A percentile compares a stretch with the other conserved stretches of the same genome.
phyloP scores from a whole-genome alignment of 2,329 filamentous ascomycete genomes.

The Dryadomyces sulphureus region DNA sequence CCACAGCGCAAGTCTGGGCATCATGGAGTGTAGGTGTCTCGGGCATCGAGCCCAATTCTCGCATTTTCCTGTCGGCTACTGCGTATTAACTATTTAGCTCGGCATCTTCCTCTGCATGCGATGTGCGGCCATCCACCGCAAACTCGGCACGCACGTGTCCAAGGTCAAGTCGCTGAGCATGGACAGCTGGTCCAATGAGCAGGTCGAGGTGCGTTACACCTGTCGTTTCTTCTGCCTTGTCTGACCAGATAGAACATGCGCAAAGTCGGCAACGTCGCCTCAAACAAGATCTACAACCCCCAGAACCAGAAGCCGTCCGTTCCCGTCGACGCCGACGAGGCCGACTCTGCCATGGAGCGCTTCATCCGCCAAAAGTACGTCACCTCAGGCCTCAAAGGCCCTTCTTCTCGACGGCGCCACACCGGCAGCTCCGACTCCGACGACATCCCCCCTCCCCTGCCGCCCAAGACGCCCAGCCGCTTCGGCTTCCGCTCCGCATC shows the following conservation, averaged over 20 bases:
- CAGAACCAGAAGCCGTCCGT: slow-evolving; percentile 69
- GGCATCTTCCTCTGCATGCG: slow-evolving; percentile 97
- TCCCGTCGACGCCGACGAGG: slow-evolving; percentile 81
- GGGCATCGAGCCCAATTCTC: not conserved
- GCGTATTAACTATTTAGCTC: no score
- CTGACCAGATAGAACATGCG: slow-evolving; percentile 63
- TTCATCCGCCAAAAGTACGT: slow-evolving; percentile 94
- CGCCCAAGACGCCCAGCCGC: slow-evolving; percentile 50
- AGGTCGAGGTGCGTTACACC: slow-evolving; percentile 64
- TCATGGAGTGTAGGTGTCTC: slow-evolving; percentile 75
- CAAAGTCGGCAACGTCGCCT: slow-evolving; percentile 69
- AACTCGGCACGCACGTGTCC: slow-evolving; percentile 92
- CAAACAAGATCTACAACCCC: slow-evolving; percentile 83
- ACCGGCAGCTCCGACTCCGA: slow-evolving; percentile 36
- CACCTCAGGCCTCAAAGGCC: slow-evolving; percentile 25
- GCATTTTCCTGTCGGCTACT: slow-evolving; percentile 4
- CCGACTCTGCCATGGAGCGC: slow-evolving; percentile 84
- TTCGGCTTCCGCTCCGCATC: slow-evolving; percentile 44
- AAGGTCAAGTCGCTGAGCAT: slow-evolving; percentile 98
- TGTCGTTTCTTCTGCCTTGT: not conserved
- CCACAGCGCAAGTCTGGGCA: slow-evolving; percentile 58
- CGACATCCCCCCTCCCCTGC: slow-evolving; percentile 45
- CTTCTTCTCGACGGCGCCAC: slow-evolving; percentile 21
- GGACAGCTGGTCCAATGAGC: slow-evolving; percentile 92
- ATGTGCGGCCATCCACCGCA: slow-evolving; percentile 88